Evolutionary conservation across 768 basidiomycete species (phyloP), one percentile per base, ranked within the genome.

Genomic region (Panus rudis): DNA sequence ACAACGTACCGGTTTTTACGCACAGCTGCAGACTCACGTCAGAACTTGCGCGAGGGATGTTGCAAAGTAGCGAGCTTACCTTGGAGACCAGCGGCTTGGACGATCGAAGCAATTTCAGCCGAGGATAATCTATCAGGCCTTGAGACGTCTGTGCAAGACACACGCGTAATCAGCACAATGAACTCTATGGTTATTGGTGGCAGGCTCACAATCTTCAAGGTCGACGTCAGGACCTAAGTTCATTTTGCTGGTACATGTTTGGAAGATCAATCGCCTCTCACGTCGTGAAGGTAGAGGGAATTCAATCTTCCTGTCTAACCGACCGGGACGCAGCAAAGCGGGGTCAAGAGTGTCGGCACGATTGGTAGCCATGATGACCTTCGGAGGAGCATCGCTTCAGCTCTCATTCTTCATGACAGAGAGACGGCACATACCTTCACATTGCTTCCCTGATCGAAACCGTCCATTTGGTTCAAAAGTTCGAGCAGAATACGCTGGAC

Each of bases 291-390:
- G 96, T 27, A 88, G 71, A 3, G 96, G 96, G 69, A 98, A 98
- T 64, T 99, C 96, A 54, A 99, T 99, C 72, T 99, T 99, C 56
- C 96, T 73, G 66, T 99, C 96, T 11, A 99, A 75, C 56, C 96
- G 91, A 59, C 96, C 96, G 30, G 96, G 96, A 55, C 96, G 91
- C 26, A 99, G 83, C 31, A 99, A 70, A 4, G 96, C 96, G 46
- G 96, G 96, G 64, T 99, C 96, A 23, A 99, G 75, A 4, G 96
- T 99, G 64, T 99, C 96, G 35, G 90, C 89, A 54, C 96, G 87
- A 68, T 99, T 99, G 32, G 96, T 99, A 21, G 96, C 96, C 96
- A 98, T 98, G 62, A 99, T 99, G 31, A 99, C 96, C 92, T 96
- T 47, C 16, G 45, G 42, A 17, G 23, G 39, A 34, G 22, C 42